Evolutionary conservation across 192 early-diverging fungal genomes (phyloP), one percentile per base, ranked within the genome.

Genomic region (Gaertneriomyces sp.): DNA sequence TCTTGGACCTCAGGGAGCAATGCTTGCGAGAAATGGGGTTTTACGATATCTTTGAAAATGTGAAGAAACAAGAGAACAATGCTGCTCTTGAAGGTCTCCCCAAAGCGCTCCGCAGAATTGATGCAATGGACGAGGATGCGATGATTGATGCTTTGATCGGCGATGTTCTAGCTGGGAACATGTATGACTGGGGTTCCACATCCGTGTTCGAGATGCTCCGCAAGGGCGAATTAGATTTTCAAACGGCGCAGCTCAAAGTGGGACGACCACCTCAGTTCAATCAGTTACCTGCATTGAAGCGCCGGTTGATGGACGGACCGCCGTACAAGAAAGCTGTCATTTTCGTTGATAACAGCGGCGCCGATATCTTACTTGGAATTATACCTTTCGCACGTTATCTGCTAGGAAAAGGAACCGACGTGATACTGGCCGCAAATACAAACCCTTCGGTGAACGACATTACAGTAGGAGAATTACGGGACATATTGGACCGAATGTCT

Each of bases 301-400:
- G 58, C 20, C 60, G 67, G 16, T 45, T 85, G 11, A 6, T 80
- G 40, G 9, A 19, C 17, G 73, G 54, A 4, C 41, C 16, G 10
- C 58, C 68, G 7, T 89, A 87, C 74, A 58, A 53, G 42, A 84
- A 83, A 46, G 83, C 78, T 9, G 76, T 92, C 12, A 81, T 92
- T n/a, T 91, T 91, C 75, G 88, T 90, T 5, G 91, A 92, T 65
- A 92, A 92, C 73, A 85, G 81, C 68, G 91, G 91, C 6, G 88
- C 91, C 4, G 91, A 92, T 64, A 84, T 92, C 53, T 70, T 89
- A 19, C 75, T 92, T 56, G 91, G 91, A 42, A 84, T 93, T 20
- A 72, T 93, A 20, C 91, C 91, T 25, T 87, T 93, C 71, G 88
- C 83, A 17, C 66, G 90, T 9, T 85, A 75, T 64, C 68, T 92